phyloP scores from a whole-genome alignment of 371 early-diverging fungal species.

The Saksenaea oblongispora region DNA sequence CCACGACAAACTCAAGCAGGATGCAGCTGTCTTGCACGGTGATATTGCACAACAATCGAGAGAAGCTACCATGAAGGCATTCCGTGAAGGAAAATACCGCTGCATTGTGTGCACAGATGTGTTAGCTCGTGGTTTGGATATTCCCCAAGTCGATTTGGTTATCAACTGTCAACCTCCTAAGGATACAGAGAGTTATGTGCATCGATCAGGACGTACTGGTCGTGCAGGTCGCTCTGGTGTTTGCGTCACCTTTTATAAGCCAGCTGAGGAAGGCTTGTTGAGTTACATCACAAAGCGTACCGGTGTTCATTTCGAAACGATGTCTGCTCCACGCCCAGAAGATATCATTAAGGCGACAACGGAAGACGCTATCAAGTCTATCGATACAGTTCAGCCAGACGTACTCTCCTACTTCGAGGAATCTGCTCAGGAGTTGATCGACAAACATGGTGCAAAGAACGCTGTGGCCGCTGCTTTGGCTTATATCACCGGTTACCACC shows the following conservation, averaged over 20 bases:
- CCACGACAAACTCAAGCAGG: conserved; percentile 75
- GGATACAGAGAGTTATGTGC: conserved; percentile 94
- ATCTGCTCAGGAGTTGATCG: conserved; percentile 73
- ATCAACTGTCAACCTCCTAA: conserved; percentile 97
- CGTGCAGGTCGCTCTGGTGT: conserved; percentile 92
- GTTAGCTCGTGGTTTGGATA: conserved; percentile 96
- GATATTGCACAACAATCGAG: conserved; percentile 90
- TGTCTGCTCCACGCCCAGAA: conserved; percentile 85
- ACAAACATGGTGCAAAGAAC: conserved; percentile 61
- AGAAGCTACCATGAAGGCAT: conserved; percentile 86
- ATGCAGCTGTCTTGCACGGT: conserved; percentile 92
- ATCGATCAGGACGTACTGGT: conserved; percentile 98
- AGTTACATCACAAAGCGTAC: conserved; percentile 74
- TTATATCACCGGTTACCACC: conserved; percentile 80
- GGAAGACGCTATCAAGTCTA: conserved; percentile 67
- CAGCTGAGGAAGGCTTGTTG: conserved; percentile 77
- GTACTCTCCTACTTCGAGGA: conserved; percentile 77
- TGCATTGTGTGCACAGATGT: conserved; percentile 95
- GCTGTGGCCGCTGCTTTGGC: conserved; percentile 86
- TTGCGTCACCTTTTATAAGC: conserved; percentile 91
- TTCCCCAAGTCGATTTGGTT: conserved; percentile 95
- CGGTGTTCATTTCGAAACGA: conserved; percentile 77
- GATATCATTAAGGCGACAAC: conserved; percentile 85
- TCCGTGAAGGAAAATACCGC: conserved; percentile 83
- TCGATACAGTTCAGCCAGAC: conserved; percentile 69